Conservation (phyloP, 1,284 basidiomycete species). For the Ganoderma sp. region DNA sequence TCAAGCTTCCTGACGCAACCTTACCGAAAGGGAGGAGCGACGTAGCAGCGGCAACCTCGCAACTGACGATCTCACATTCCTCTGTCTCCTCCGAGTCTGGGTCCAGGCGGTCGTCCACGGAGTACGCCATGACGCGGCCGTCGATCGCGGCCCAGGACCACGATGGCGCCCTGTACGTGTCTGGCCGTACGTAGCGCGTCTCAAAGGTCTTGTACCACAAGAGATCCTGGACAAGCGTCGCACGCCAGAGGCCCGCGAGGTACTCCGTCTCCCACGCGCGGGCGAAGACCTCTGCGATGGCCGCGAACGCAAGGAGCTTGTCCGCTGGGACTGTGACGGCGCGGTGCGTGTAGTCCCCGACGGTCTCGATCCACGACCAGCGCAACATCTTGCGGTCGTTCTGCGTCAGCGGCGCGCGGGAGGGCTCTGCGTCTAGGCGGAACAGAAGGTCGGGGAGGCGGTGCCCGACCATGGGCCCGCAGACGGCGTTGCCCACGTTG, state of each 20-base stretch:
- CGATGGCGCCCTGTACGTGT: conserved; percentile 19
- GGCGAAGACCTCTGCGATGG: conserved; percentile 26
- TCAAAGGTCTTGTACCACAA: conserved; percentile 25
- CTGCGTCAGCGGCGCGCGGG: neutral
- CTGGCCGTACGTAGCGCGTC: conserved; percentile 7
- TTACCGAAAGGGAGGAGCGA: conserved; percentile 20
- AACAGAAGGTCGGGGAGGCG: conserved; percentile 22
- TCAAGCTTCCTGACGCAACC: conserved; percentile 17
- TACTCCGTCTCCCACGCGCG: conserved; percentile 23
- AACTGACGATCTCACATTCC: conserved; percentile 16
- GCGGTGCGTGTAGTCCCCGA: conserved; percentile 26
- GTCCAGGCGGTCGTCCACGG: conserved; percentile 22
- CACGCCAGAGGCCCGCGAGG: conserved; percentile 28
- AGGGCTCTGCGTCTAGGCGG: conserved; percentile 7
- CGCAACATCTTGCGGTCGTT: conserved; percentile 13
- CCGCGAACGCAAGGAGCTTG: conserved; percentile 28
- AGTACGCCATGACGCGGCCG: conserved; percentile 20
- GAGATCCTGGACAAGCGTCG: conserved; percentile 21
- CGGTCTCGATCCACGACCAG: conserved; percentile 19
- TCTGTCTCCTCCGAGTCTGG: conserved; percentile 5
- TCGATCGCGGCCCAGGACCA: conserved; percentile 31
- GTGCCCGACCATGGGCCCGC: neutral
- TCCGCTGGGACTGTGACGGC: conserved; percentile 18
- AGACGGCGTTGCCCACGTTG: conserved; percentile 25
- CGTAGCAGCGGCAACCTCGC: conserved; percentile 12